These are phyloP conservation scores for Neurospora pannonica DNA, from an alignment of 495 filamentous ascomycete species.

Conservation along the genomic window DNA sequence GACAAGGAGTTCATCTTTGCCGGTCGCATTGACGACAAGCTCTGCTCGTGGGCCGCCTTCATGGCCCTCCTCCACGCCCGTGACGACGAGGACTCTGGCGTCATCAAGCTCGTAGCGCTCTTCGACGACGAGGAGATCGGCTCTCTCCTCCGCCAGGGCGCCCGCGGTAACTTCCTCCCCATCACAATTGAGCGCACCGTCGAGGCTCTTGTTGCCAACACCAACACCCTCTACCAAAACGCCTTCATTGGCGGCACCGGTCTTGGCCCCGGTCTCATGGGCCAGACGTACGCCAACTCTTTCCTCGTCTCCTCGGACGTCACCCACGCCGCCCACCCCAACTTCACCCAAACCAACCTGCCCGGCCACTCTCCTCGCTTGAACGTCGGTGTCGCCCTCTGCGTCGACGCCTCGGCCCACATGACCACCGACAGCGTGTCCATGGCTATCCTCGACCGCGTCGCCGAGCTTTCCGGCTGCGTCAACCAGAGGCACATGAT, in stretches of 20 bases:
- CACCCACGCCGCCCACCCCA: slow-evolving; percentile 89
- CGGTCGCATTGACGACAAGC: slow-evolving; percentile 91
- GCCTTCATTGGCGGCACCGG: slow-evolving; percentile 19
- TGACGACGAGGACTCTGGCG: slow-evolving; percentile 37
- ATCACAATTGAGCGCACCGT: slow-evolving; percentile 68
- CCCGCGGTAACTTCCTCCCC: slow-evolving; percentile 77
- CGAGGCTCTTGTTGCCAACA: slow-evolving; percentile 47
- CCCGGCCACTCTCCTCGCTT: slow-evolving; percentile 75
- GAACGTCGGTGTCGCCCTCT: slow-evolving; percentile 81
- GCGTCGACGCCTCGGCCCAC: slow-evolving; percentile 82
- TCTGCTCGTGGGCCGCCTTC: slow-evolving; percentile 88
- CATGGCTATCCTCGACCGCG: slow-evolving; percentile 61
- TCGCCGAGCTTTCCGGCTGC: slow-evolving; percentile 59
- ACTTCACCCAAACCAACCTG: slow-evolving; percentile 74
- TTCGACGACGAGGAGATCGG: slow-evolving; percentile 98
- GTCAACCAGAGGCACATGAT: slow-evolving; percentile 89
- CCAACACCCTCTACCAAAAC: slow-evolving; percentile 9
- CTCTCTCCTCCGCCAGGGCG: slow-evolving; percentile 80
- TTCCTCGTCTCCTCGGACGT: slow-evolving; percentile 93
- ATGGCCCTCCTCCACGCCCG: slow-evolving; percentile 70
- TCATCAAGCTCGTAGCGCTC: slow-evolving; percentile 77
- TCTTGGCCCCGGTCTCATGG: slow-evolving; percentile 53
- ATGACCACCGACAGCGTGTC: slow-evolving; percentile 85
- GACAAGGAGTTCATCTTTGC: slow-evolving; percentile 94
- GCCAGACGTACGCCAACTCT: slow-evolving; percentile 81